Evolutionary conservation across 2,329 filamentous ascomycete species (phyloP), one percentile per base, ranked within the genome.

Genomic region (Gliomastix tumulicola): DNA sequence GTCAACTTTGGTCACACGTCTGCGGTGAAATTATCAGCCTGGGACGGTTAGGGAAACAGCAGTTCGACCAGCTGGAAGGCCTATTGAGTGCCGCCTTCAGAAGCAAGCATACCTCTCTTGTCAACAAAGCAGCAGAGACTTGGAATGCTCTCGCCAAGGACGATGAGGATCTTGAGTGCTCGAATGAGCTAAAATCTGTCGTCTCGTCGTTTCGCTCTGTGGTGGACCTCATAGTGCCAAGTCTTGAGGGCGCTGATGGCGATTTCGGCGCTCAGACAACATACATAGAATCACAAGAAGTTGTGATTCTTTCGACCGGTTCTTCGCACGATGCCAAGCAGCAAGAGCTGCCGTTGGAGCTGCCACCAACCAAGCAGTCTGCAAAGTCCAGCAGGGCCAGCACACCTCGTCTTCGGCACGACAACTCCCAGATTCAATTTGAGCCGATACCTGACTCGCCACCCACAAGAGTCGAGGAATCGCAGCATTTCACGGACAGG

Each of bases 391-490:
- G 35, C 45, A 16, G 48, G 18, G 51, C 43, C 4, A 51, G 40
- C 18, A 75, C 70, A 32, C 66, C 71, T 15, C 75, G 74, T 41
- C 65, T 81, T 20, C 76, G 84, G 22, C 88, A 94, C 47, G 77
- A 94, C 43, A 75, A 94, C 56, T 94, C 87, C 1, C 88, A 94
- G 50, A 72, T 94, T 19, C 72, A 85, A 30, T 92, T 92, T 49
- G 76, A 82, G 4, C 63, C 77, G 0, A 82, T 90, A 32, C 71
- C 75, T 21, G 76, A 79, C 11, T 76, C 80, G 0, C 56, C 71
- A 4, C 60, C 68, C 5, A 57, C 18, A 21, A n/a, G 62, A 12
- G 60, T 56, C 1, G 51, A 70, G 3, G 80, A 86, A 38, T 87
- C 84, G 1, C 87, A 92, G 47, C 60, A 80, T 15, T 63, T 94